Base-by-base conservation (phyloP, 148 eudicot genomes). In the Camellia granthamiana region DNA sequence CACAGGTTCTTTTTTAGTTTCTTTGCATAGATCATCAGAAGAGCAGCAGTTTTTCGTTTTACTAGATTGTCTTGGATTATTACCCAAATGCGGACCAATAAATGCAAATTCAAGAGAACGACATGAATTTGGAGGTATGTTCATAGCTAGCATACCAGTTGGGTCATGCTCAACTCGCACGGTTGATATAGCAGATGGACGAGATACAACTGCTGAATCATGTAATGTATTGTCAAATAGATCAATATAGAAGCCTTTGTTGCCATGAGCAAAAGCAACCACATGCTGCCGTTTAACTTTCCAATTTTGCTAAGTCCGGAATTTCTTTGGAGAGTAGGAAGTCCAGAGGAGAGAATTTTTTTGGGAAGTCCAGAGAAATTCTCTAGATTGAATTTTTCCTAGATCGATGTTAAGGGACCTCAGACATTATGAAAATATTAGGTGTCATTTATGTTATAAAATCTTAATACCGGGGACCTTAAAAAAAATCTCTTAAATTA, bases 171-270 rank as follows among this genome's bases (percentile, higher is more conserved):
- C 97, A 55, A 96, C 87, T 13, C 92, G 92, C 79, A 93, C 88
- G 70, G 90, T 86, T 21, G 97, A 87, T 77, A 90, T 76, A 71
- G 93, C 84, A 69, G 99, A 86, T 54, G 90, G 91, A 74, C 99
- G 89, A 79, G 88, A 81, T 85, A 84, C 79, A 75, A 79, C 82
- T 18, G 90, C 64, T 65, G 87, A 89, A 78, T 93, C 91, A 79
- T 89, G 77, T 69, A 87, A 81, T 75, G 96, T 82, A 84, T 80
- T 89, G 84, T 90, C 92, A 71, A 87, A 91, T 16, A 96, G 91
- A 87, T 96, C 99, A 84, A 96, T 87, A 77, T 90, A 92, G 86
- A 96, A 96, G 66, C 99, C 98, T 77, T 96, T 98, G 59, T 92
- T 96, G 79, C 97, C 90, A 81, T 92, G 86, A 83, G 94, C 89